phyloP scores from a whole-genome alignment of 2,329 filamentous ascomycete species.

The Beauveria scarabaeidicola region DNA sequence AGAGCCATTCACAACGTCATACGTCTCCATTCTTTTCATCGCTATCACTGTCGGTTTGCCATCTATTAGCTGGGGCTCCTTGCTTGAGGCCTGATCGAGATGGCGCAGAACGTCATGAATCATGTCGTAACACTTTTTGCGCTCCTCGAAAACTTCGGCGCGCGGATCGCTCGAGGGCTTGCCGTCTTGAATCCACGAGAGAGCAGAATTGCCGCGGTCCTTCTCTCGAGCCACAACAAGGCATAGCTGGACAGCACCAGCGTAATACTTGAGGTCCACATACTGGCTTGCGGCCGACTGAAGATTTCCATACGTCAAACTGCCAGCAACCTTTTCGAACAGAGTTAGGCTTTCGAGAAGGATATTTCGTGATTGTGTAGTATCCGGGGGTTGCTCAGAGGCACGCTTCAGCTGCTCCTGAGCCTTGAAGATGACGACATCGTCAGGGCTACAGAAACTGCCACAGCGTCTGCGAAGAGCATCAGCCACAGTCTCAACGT shows the following conservation, averaged over 20 bases:
- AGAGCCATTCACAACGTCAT: slow-evolving; percentile 79
- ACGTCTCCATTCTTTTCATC: slow-evolving; percentile 78
- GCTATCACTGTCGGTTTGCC: slow-evolving; percentile 67
- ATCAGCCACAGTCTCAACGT: slow-evolving; percentile 94
- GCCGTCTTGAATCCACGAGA: slow-evolving; percentile 82
- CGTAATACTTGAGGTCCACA: slow-evolving; percentile 76
- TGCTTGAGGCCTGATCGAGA: slow-evolving; percentile 62
- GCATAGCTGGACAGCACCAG: slow-evolving; percentile 82
- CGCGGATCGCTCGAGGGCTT: slow-evolving; percentile 64
- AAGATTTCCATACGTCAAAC: slow-evolving; percentile 72
- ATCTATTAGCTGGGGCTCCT: slow-evolving; percentile 66
- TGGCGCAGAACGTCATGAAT: slow-evolving; percentile 72
- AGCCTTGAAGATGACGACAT: slow-evolving; percentile 97
- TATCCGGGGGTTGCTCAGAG: slow-evolving; percentile 65
- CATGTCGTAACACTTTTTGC: slow-evolving; percentile 77
- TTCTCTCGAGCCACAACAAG: slow-evolving; percentile 74
- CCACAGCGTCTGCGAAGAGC: slow-evolving; percentile 86
- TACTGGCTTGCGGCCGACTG: slow-evolving; percentile 72
- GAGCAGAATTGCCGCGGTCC: slow-evolving; percentile 77
- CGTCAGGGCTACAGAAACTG: slow-evolving; percentile 94
- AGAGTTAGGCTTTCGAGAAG: slow-evolving; percentile 83
- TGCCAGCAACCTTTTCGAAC: slow-evolving; percentile 82
- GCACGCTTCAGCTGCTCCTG: slow-evolving; percentile 91
- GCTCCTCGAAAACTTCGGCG: slow-evolving; percentile 55
- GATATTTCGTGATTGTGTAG: slow-evolving; percentile 66